Conservation (phyloP, 106 monocot species). For the Allium cepa region DNA sequence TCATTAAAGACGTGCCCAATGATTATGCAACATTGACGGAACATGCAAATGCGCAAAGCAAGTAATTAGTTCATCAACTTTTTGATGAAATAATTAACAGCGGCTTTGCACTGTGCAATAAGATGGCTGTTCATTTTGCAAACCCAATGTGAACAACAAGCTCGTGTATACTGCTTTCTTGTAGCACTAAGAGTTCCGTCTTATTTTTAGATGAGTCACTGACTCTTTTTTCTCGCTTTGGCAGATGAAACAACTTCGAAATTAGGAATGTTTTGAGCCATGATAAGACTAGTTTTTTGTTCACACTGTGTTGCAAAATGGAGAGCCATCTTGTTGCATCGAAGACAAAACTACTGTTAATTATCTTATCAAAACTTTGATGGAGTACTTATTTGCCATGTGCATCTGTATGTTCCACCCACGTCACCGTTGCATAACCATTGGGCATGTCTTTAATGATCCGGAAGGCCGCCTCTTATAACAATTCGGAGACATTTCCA, state of each 20-base stretch:
- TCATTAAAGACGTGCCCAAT: too few relatives aligned
- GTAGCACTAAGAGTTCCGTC: too few relatives aligned
- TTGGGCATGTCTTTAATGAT: constrained; percentile 91
- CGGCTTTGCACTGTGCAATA: too few relatives aligned
- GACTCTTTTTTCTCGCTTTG: constrained; percentile 64
- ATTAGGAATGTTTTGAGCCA: constrained; percentile 86
- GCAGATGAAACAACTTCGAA: constrained; percentile 96
- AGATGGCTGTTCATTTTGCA: too few relatives aligned
- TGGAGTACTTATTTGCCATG: constrained; percentile 72
- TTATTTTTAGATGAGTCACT: neutral
- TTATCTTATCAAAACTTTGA: constrained; percentile 50
- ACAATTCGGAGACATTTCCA: constrained; percentile 14
- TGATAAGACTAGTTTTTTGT: constrained; percentile 66
- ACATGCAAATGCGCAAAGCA: too few relatives aligned
- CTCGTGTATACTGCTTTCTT: constrained; percentile 91
- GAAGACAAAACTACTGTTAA: constrained; percentile 51
- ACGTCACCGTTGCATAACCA: constrained; percentile 85
- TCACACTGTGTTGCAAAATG: constrained; percentile 75
- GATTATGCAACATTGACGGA: too few relatives aligned
- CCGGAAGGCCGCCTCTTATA: constrained; percentile 70
- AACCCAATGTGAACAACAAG: constrained; percentile 65
- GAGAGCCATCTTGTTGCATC: constrained; percentile 78
- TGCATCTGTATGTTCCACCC: constrained; percentile 84
- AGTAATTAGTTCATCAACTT: too few relatives aligned
- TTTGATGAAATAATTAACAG: too few relatives aligned